Percentiles rank a stretch among this genome's conserved stretches.
phyloP scores from a whole-genome alignment of 148 eudicot species.

The Spergularia bocconei region DNA sequence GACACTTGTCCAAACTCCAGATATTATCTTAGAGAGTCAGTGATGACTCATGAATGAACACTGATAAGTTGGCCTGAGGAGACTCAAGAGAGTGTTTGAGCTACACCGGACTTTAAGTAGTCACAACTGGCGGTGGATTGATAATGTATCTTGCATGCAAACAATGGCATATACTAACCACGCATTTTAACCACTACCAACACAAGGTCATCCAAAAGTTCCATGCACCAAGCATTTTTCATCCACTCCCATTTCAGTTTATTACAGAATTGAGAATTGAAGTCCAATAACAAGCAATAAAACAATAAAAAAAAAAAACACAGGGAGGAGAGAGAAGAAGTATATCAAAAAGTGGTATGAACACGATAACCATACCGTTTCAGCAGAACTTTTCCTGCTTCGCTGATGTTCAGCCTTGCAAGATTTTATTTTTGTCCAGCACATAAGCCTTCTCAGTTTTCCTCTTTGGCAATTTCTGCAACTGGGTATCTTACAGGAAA shows the following conservation, averaged over 20 bases:
- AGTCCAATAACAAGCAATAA: neutral
- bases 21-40: no score
- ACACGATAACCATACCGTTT: conserved; percentile 60
- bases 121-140: neutral
- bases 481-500: conserved; percentile 77
- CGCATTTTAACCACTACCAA: neutral
- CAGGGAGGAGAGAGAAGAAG: neutral
- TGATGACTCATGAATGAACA: no score
- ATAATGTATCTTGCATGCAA: neutral
- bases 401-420: conserved; percentile 83
- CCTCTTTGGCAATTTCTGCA: conserved; percentile 98
- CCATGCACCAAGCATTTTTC: neutral
- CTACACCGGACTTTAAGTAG: neutral
- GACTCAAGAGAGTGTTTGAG: no score
- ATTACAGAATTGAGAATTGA: neutral
- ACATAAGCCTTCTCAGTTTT: conserved; percentile 96
- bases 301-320: neutral
- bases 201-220: neutral
- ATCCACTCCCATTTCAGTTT: neutral
- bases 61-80: no score
- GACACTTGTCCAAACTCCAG: no score
- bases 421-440: conserved; percentile 83
- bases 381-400: conserved; percentile 81
- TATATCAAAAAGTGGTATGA: conserved; percentile 2
- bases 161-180: neutral